Base-by-base conservation (phyloP, 1,284 basidiomycete species). In the Trametes polyzona region DNA sequence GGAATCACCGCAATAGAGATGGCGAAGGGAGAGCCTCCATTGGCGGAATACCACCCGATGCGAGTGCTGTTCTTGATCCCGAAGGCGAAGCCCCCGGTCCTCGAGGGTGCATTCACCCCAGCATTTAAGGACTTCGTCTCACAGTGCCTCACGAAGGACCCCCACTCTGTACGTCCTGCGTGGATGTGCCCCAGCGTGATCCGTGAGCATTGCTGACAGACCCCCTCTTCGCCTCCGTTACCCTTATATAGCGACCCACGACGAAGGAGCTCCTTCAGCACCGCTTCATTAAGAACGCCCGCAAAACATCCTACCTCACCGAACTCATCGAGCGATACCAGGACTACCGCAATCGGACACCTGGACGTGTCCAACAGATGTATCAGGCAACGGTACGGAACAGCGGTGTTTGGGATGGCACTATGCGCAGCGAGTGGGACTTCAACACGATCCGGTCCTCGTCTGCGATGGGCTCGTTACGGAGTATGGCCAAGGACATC, bases 1-100 rank as follows among this genome's bases (percentile, higher is more conserved):
- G 96, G 96, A 14, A 97, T 98, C 69, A 98, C 96, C 0, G 92
- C 95, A 46, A 97, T 95, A 54, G 96, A 98, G 76, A 90, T 98
- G 86, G 92, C 93, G 1, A 93, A 92, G 65, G 96, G 96, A 40
- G 94, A 97, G 68, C 95, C 96, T 0, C 96, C 96, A 10, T 74
- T 96, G 58, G 90, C 93, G 4, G 94, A 97, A 71, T 94, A 96
- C 73, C 93, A 98, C 71, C 94, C 96, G 0, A 95, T 98, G 94
- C 84, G 94, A 46, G 96, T 96, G 1, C 82, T 98, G 55, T 95
- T 97, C 76, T 81, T 98, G 53, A 99, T 99, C 63, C 96, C 97
- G 0, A 96, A 96, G 73, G 92, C 90, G n/a, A 94, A 95, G 65
- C 90, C 97, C 5, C 97, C 97, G 0, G 82, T 86, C 3, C 78